These are phyloP conservation scores for Sarocladium kiliense DNA, from an alignment of 2,329 filamentous ascomycete genomes.

Conservation along the genomic window DNA sequence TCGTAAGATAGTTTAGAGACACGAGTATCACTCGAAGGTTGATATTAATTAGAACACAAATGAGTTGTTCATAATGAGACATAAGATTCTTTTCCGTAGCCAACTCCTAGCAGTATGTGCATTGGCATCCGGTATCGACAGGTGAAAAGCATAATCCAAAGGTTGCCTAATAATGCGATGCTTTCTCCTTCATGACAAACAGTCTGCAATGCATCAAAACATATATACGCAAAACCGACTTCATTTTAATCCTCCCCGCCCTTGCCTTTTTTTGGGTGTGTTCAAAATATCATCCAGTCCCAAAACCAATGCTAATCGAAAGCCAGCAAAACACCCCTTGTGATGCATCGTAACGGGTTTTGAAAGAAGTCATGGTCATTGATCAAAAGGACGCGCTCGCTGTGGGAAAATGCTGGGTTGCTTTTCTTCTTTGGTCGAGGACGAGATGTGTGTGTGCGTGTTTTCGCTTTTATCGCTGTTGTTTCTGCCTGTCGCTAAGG, in stretches of 20 bases:
- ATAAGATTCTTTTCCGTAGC: neutral
- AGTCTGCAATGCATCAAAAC: neutral
- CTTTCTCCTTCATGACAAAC: neutral
- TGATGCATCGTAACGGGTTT: constrained; percentile 4
- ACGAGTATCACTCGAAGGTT: no score
- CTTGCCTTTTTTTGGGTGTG: neutral
- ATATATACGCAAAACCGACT: neutral
- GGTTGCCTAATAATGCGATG: neutral
- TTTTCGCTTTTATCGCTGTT: neutral
- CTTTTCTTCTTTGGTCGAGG: neutral
- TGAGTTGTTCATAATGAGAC: no score
- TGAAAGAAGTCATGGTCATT: neutral
- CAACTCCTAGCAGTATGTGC: neutral
- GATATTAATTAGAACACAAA: no score
- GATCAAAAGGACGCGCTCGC: neutral
- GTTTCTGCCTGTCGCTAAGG: neutral
- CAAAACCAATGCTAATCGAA: neutral
- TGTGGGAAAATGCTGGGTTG: neutral
- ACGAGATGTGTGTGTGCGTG: neutral
- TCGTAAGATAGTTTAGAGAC: no score
- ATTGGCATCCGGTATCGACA: neutral
- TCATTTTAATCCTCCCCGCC: neutral
- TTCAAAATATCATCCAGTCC: neutral
- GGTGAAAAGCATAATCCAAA: neutral
- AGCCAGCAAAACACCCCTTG: constrained; percentile 5